A percentile compares a stretch with the other conserved stretches of the same genome.
Conservation (phyloP, 1,284 basidiomycete species). For the Phlebopus sp. region DNA sequence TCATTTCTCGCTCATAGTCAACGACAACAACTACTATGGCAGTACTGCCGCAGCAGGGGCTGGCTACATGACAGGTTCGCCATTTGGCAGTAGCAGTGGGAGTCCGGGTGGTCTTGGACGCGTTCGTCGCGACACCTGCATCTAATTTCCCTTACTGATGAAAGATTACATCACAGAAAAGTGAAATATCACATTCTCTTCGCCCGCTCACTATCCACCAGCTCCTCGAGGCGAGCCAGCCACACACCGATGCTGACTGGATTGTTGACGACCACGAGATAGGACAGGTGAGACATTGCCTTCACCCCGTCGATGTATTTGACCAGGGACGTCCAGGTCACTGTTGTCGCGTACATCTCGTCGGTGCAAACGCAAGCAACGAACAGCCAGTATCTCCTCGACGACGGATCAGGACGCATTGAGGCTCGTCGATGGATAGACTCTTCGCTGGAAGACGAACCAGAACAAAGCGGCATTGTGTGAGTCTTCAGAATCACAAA, state of each 20-base stretch:
- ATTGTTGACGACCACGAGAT: conserved; percentile 79
- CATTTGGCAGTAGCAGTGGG: conserved; percentile 40
- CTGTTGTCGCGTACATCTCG: conserved; percentile 80
- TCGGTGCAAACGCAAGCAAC: conserved; percentile 74
- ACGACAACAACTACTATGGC: conserved; percentile 39
- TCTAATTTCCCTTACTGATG: conserved; percentile 3
- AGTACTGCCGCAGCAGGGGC: conserved; percentile 34
- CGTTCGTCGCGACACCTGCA: conserved; percentile 25
- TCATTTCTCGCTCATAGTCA: conserved; percentile 17
- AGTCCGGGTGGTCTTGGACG: conserved; percentile 45
- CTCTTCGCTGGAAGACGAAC: conserved; percentile 53
- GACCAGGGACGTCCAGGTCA: conserved; percentile 43
- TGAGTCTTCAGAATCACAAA: conserved; percentile 8
- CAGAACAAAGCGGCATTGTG: conserved; percentile 46
- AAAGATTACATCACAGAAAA: conserved; percentile 30
- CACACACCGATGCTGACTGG: conserved; percentile 88
- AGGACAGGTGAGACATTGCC: conserved; percentile 59
- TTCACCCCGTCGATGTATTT: background rate
- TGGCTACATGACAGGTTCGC: conserved; percentile 43
- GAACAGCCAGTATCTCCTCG: conserved; percentile 78
- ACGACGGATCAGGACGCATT: conserved; percentile 88
- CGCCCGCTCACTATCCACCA: conserved; percentile 88
- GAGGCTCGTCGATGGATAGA: conserved; percentile 92
- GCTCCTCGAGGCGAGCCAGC: conserved; percentile 73
- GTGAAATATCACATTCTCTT: conserved; percentile 62